These are phyloP conservation scores for Cornus suecica DNA, from an alignment of 148 eudicot genomes.

Conservation along the genomic window DNA sequence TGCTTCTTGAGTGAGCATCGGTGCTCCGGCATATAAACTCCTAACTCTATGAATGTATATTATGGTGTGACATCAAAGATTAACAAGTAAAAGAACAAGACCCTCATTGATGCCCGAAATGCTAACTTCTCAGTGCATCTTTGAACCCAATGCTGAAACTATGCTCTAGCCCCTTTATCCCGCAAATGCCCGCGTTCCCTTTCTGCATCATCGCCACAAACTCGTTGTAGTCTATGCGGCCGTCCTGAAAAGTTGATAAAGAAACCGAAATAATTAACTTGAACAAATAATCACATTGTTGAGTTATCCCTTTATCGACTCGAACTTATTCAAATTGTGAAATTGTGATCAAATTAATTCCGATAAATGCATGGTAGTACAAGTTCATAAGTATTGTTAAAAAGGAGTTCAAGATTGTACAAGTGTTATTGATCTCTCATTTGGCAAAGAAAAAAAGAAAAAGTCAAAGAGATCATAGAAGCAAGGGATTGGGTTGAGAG, in stretches of 20 bases:
- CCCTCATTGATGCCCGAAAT: conserved; percentile 2
- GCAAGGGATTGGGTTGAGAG: no score
- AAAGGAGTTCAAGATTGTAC: no score
- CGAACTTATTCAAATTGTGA: background rate
- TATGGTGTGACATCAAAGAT: background rate
- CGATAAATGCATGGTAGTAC: background rate
- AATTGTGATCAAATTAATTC: background rate
- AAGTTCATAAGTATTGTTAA: no score
- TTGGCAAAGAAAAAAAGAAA: no score
- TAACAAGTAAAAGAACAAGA: background rate
- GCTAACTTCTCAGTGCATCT: conserved; percentile 50
- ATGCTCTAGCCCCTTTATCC: conserved; percentile 50
- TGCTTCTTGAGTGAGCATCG: no score
- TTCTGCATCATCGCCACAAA: conserved; percentile 76
- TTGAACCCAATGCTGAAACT: conserved; percentile 52
- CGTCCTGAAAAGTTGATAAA: conserved; percentile 44
- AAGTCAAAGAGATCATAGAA: no score
- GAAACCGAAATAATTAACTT: background rate
- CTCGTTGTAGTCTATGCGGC: conserved; percentile 77
- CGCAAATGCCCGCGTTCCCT: conserved; percentile 47
- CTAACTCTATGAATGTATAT: background rate
- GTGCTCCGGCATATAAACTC: background rate
- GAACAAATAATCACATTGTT: background rate
- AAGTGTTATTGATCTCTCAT: no score
- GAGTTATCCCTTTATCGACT: no score